Base-by-base conservation (phyloP, 768 basidiomycete genomes). In the Rhizopogon salebrosus region DNA sequence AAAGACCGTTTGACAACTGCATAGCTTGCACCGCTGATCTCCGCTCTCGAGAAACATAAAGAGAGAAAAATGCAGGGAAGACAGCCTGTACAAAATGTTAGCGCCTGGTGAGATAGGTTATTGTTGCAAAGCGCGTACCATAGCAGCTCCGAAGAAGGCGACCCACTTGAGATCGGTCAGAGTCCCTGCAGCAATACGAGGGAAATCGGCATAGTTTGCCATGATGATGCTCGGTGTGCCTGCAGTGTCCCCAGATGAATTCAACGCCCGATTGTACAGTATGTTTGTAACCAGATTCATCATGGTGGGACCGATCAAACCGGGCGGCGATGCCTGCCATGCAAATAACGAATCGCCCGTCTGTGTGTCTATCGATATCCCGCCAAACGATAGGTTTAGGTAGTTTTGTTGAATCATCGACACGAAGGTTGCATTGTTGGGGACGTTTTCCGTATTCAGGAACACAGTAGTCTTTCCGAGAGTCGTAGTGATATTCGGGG, bases 21-120 rank as follows among this genome's bases (percentile, higher is more conserved):
- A 91, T 92, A 2, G 88, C 85, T 63, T 90, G 87, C 0, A 91
- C 85, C 41, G 71, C 67, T 2, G 82, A 80, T 2, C 80, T 76
- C 9, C 86, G 79, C 62, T 92, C 89, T 55, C 75, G 76, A 0
- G 87, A 82, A 3, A 89, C 87, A 64, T 92, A 92, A 13, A 92
- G 65, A 9, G 86, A 78, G 58, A 82, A 89, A 70, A 92, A 92
- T 3, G 89, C 89, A n/a, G 89, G 87, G 61, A 79, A 91, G 1
- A 88, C 83, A 10, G 85, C 75, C 85, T 88, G 51, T 3, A 13
- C 56, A 40, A 45, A 39, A 23, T 18, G 23, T 42, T 20, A 34
- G 50, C 10, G 41, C 3, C n/a, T 20, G 4, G 0, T 6, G 20
- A 9, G 5, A 34, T 38, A 7, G 8, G 9, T 29, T 6, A 34